These are phyloP conservation scores for Sodiomyces alkalinus DNA, from an alignment of 2,329 filamentous ascomycete genomes.

Conservation along the genomic window DNA sequence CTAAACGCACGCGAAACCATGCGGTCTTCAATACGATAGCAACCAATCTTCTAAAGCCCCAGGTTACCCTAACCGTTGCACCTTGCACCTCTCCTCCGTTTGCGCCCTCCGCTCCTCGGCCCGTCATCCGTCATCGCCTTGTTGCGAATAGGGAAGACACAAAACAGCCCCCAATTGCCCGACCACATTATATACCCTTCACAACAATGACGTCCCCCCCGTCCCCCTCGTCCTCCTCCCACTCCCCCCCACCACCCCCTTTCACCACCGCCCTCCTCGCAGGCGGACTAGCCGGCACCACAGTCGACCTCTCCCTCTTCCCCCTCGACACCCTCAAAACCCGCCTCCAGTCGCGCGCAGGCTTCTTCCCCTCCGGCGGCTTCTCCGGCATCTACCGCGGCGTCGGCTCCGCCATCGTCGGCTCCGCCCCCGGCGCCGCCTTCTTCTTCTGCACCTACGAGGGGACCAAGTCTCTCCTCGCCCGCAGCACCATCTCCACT, in stretches of 20 bases:
- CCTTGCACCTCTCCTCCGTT: too few relatives aligned
- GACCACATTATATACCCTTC: background rate
- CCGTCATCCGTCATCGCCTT: too few relatives aligned
- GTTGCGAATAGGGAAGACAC: too few relatives aligned
- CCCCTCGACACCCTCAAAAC: slow-evolving; percentile 98
- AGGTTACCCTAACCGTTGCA: too few relatives aligned
- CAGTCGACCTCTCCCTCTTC: slow-evolving; percentile 91
- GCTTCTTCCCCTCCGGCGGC: slow-evolving; percentile 72
- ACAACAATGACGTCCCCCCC: background rate
- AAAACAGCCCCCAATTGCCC: too few relatives aligned
- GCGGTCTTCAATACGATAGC: too few relatives aligned
- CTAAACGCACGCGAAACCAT: too few relatives aligned
- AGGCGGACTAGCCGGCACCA: slow-evolving; percentile 83
- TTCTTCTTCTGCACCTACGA: slow-evolving; percentile 98
- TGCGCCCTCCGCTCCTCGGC: too few relatives aligned
- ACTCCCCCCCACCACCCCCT: slow-evolving; percentile 18
- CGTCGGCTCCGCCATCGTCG: slow-evolving; percentile 76
- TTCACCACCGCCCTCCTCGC: slow-evolving; percentile 55
- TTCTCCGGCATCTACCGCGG: slow-evolving; percentile 89
- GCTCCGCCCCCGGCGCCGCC: slow-evolving; percentile 83
- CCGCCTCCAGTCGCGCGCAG: slow-evolving; percentile 68
- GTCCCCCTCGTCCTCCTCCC: slow-evolving; percentile 6
- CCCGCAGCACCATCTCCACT: slow-evolving; percentile 12
- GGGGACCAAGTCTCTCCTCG: slow-evolving; percentile 45
- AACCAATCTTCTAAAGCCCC: too few relatives aligned